Evolutionary conservation across 179 eudicot genomes (phyloP).

Genomic region (Beta corolliflora): DNA sequence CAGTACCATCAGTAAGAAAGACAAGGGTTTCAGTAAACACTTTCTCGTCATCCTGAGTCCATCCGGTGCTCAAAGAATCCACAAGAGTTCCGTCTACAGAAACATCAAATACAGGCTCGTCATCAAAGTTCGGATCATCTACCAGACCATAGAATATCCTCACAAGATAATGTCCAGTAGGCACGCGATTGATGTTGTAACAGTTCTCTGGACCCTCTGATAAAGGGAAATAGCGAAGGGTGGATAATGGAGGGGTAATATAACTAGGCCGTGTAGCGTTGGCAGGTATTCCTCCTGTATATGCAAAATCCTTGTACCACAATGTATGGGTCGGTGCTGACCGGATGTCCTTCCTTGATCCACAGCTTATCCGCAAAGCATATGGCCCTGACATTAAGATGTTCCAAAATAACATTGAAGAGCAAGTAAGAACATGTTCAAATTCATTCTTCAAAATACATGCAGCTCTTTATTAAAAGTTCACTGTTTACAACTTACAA

Average conservation of each 20-base stretch:
- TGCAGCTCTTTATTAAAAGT: background rate
- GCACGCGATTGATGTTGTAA: conserved; percentile 75
- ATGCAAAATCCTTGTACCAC: conserved; percentile 90
- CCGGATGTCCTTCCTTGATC: conserved; percentile 68
- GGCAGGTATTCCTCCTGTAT: conserved; percentile 82
- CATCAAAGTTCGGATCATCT: conserved; percentile 71
- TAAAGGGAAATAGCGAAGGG: conserved; percentile 87
- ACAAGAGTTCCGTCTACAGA: conserved; percentile 84
- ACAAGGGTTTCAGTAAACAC: conserved; percentile 77
- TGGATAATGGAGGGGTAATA: conserved; percentile 69
- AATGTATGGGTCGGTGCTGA: conserved; percentile 71
- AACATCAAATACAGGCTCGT: conserved; percentile 86
- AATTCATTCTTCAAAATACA: background rate
- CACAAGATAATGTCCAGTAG: conserved; percentile 74
- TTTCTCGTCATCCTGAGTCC: conserved; percentile 79
- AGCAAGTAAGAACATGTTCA: background rate
- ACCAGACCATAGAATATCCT: conserved; percentile 79
- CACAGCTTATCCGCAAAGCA: conserved; percentile 91
- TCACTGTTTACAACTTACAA: background rate
- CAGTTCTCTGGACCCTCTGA: conserved; percentile 96
- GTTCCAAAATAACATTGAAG: background rate
- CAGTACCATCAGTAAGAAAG: conserved; percentile 68
- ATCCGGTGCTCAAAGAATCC: conserved; percentile 75
- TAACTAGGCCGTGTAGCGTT: conserved; percentile 85
- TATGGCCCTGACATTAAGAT: conserved; percentile 63